Evolutionary conservation across 495 filamentous ascomycete genomes (phyloP).

Genomic region (Podospora anserina): DNA sequence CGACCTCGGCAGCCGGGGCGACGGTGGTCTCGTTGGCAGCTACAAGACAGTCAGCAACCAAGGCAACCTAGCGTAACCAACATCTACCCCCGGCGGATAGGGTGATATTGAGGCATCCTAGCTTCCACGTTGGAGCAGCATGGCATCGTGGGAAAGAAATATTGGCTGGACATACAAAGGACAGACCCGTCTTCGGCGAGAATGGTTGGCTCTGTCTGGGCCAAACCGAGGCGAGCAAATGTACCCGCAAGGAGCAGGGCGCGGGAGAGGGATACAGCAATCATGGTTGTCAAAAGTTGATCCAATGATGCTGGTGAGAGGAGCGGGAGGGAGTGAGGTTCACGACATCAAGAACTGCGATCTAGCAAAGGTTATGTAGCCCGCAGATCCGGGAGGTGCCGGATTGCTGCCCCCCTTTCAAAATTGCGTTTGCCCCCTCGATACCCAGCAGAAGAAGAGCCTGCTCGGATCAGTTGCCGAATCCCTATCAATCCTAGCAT

Average conservation of each 20-base stretch:
- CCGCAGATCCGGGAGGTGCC: neutral
- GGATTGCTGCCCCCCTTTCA: constrained; percentile 3
- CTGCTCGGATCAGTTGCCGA: neutral
- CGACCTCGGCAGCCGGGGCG: constrained; percentile 14
- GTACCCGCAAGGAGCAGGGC: constrained; percentile 18
- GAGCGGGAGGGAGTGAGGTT: neutral
- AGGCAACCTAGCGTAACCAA: too few species aligned
- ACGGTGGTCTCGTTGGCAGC: constrained; percentile 19
- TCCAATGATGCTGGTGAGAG: neutral
- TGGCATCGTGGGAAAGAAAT: neutral
- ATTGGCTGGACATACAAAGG: neutral
- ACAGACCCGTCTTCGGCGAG: constrained; percentile 7
- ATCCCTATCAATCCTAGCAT: neutral
- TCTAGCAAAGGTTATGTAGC: constrained; percentile 11
- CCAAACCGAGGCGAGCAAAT: constrained; percentile 9
- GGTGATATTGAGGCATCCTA: neutral
- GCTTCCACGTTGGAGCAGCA: neutral
- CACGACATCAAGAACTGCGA: constrained; percentile 11
- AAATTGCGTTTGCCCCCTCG: constrained; percentile 9
- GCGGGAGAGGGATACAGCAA: constrained; percentile 13
- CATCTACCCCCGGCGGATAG: neutral
- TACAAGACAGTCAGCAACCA: constrained; percentile 2
- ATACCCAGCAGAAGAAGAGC: neutral
- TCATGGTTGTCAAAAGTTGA: constrained; percentile 12
- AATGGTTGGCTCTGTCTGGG: constrained; percentile 13